Evolutionary conservation across 2,329 filamentous ascomycete genomes (phyloP).

Genomic region (Bertia moriformis): DNA sequence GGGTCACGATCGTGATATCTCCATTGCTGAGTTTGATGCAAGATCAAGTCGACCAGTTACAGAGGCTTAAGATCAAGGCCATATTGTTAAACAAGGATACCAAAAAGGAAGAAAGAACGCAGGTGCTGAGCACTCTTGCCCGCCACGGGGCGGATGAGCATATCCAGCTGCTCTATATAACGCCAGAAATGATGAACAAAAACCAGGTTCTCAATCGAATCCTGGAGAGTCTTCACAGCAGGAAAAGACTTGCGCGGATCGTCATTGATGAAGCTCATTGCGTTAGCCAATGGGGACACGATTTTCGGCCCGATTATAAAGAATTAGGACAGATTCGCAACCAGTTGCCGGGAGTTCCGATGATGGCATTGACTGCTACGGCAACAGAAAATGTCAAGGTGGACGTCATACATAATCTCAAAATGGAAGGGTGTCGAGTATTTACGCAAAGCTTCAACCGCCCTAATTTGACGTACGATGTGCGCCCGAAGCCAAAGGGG

Average conservation of each 20-base stretch:
- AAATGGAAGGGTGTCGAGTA: slow-evolving; percentile 61
- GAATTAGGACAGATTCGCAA: slow-evolving; percentile 60
- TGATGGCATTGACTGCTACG: slow-evolving; percentile 91
- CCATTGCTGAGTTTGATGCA: slow-evolving; percentile 92
- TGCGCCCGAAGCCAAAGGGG: slow-evolving; percentile 55
- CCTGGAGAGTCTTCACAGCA: slow-evolving; percentile 54
- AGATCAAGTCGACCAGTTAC: slow-evolving; percentile 80
- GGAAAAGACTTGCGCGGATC: slow-evolving; percentile 66
- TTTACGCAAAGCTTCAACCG: slow-evolving; percentile 93
- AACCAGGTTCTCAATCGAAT: slow-evolving; percentile 53
- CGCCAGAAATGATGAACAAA: slow-evolving; percentile 89
- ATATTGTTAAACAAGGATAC: slow-evolving; percentile 71
- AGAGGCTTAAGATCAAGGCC: slow-evolving; percentile 61
- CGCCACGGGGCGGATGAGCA: slow-evolving; percentile 55
- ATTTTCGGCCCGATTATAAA: slow-evolving; percentile 95
- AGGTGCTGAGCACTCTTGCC: slow-evolving; percentile 51
- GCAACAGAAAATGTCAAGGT: slow-evolving; percentile 85
- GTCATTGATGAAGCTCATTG: slow-evolving; percentile 99
- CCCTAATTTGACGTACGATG: slow-evolving; percentile 84
- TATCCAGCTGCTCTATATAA: slow-evolving; percentile 83
- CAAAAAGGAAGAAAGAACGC: slow-evolving; percentile 40
- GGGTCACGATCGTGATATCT: slow-evolving; percentile 88
- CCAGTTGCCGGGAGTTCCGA: slow-evolving; percentile 63
- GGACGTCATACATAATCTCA: slow-evolving; percentile 84
- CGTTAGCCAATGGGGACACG: slow-evolving; percentile 97